Conservation (phyloP, 2,329 filamentous ascomycete species). For the Graphilbum ipis-grandicollis region DNA sequence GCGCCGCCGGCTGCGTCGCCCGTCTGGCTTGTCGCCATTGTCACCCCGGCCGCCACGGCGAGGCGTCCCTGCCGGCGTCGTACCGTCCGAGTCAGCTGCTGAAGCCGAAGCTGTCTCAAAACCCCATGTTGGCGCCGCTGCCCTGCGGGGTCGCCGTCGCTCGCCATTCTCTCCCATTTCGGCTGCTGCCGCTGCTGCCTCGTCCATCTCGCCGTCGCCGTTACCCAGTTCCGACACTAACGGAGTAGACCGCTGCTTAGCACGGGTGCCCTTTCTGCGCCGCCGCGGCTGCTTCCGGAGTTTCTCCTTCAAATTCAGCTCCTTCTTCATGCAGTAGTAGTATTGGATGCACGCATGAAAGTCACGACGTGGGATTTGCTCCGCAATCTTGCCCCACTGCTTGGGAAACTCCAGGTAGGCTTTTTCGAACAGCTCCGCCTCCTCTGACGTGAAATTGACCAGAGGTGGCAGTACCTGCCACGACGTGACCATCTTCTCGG, state of each 20-base stretch:
- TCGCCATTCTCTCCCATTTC: constrained; percentile 43
- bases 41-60: constrained; percentile 11
- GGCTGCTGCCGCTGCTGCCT: constrained; percentile 13
- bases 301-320: constrained; percentile 61
- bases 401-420: constrained; percentile 61
- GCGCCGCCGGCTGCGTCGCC: constrained; percentile 20
- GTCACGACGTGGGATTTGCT: constrained; percentile 46
- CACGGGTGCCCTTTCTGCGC: constrained; percentile 36
- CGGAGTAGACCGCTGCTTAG: constrained; percentile 44
- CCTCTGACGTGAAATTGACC: constrained; percentile 58
- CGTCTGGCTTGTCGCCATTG: constrained; percentile 7
- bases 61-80: constrained; percentile 23
- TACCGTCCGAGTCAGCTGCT: constrained; percentile 37
- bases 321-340: constrained; percentile 67
- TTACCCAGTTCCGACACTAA: constrained; percentile 49
- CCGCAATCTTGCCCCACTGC: constrained; percentile 66
- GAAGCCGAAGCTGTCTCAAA: constrained; percentile 31
- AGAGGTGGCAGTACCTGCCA: constrained; percentile 58
- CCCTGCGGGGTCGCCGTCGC: constrained; percentile 41
- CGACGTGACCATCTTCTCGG: constrained; percentile 48
- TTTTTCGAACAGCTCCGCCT: constrained; percentile 54
- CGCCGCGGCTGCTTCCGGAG: constrained; percentile 45
- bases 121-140: constrained; percentile 55
- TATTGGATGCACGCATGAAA: constrained; percentile 73
- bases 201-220: constrained; percentile 36